These are phyloP conservation scores for Rickenella mellea DNA, from an alignment of 768 basidiomycete genomes.

Conservation along the genomic window DNA sequence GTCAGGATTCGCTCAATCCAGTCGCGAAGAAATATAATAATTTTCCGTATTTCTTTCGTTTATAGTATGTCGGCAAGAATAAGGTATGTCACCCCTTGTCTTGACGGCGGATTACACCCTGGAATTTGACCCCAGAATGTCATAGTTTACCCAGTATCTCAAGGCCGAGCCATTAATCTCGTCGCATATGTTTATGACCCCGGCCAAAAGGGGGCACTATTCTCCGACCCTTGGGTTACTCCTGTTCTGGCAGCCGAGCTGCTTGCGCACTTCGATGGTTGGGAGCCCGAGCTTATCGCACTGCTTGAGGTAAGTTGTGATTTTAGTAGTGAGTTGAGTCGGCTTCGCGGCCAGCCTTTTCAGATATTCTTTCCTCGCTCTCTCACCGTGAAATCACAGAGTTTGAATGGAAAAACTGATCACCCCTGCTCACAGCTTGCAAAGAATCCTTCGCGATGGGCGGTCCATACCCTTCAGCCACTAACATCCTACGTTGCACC, in stretches of 20 bases:
- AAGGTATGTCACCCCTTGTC: too few species aligned
- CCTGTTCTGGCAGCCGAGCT: slow-evolving; percentile 3
- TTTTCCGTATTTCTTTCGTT: too few species aligned
- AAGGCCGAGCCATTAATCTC: slow-evolving; percentile 7
- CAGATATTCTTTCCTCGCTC: background rate
- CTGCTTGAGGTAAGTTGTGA: slow-evolving; percentile 7
- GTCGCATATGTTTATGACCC: slow-evolving; percentile 10
- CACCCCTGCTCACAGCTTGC: slow-evolving; percentile 18
- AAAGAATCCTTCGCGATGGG: slow-evolving; percentile 31
- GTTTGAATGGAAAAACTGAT: too few species aligned
- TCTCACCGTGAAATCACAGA: too few species aligned
- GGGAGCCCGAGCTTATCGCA: slow-evolving; percentile 37
- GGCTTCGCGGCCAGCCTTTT: slow-evolving; percentile 9
- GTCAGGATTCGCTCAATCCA: too few species aligned
- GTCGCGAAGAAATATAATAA: too few species aligned
- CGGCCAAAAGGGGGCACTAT: slow-evolving; percentile 6
- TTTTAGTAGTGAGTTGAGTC: slow-evolving; percentile 1
- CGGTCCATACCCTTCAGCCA: slow-evolving; percentile 29
- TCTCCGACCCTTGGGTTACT: slow-evolving; percentile 5
- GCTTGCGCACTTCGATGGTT: slow-evolving; percentile 5
- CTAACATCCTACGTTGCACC: slow-evolving; percentile 29
- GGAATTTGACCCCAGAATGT: too few species aligned
- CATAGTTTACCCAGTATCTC: slow-evolving; percentile 10
- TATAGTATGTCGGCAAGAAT: too few species aligned
- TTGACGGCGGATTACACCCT: too few species aligned